Base-by-base conservation (phyloP, 2,329 filamentous ascomycete species). In the Sordariomycetes sp. region DNA sequence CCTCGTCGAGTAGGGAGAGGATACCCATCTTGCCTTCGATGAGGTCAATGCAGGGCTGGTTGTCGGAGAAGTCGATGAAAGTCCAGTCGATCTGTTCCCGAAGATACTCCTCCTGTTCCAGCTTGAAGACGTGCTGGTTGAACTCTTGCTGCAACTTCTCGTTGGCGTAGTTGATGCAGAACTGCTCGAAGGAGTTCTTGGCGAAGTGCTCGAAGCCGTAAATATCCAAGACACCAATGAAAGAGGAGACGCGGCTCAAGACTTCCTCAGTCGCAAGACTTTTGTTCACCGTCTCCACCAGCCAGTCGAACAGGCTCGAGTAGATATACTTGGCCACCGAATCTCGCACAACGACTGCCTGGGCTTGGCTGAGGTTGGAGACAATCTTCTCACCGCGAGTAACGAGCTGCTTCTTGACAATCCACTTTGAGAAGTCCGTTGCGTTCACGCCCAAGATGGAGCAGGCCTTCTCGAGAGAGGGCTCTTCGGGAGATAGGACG, bases 91-190 rank as follows among this genome's bases (percentile, higher is more conserved):
- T 99, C 75, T 97, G 80, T 74, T 99, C 94, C 58, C 87, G 85
- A 48, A 97, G 82, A 70, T 99, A 99, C 72, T 99, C 94, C 70
- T 99, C 94, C 71, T 99, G 94, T 72, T 99, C 94, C 24, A 99
- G 82, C 73, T 97, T 97, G 82, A 99, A 99, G 40, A 99, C 94
- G 68, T 99, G 94, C 70, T 95, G 90, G 74, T 99, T 99, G 79
- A 99, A 99, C 71, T 97, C 93, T 71, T 99, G 94, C 71, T 99
- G 94, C 58, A 99, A 78, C 75, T 99, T 99, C 74, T 99, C 94
- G 73, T 99, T 99, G 74, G 94, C 94, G 68, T 99, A 99, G 74
- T 99, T 99, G 82, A 99, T 99, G 75, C 94, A 99, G 74, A 99
- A 99, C 72, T 99, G 94, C 72, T 99, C 94, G 67, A 99, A 99